phyloP scores from a whole-genome alignment of 129 eudicot genomes.

The Daucus carota region DNA sequence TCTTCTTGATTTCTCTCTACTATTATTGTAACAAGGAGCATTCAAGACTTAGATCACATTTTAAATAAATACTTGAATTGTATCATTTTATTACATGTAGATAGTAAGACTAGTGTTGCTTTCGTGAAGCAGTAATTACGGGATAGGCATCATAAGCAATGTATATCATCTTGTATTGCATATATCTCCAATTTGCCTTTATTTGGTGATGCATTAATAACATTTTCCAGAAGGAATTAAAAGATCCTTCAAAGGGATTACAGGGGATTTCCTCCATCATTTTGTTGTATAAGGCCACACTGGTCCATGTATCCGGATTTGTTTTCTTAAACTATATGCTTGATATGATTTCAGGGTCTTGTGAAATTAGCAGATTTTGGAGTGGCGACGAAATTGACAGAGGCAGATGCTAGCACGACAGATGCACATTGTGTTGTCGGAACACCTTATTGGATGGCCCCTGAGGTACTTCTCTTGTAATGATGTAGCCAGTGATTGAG shows the following conservation, averaged over 20 bases:
- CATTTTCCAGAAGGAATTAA: not conserved
- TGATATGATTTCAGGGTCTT: conserved; percentile 65
- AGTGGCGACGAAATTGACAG: conserved; percentile 94
- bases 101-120: not conserved
- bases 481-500: not conserved
- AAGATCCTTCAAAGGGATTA: not conserved
- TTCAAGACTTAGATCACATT: not conserved
- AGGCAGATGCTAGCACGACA: conserved; percentile 94
- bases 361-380: conserved; percentile 99
- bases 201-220: not conserved
- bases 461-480: conserved; percentile 55
- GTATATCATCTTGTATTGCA: not conserved
- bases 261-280: not conserved
- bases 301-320: not conserved
- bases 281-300: not conserved
- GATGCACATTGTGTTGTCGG: conserved; percentile 99
- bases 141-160: not conserved
- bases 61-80: not conserved
- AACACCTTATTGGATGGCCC: conserved; percentile 99
- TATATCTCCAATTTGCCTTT: not conserved
- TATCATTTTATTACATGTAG: not conserved
- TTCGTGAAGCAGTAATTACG: not conserved
- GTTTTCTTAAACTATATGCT: not conserved
- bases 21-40: not conserved
- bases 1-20: not conserved